Base-by-base conservation (phyloP, 768 basidiomycete species). In the Jaapia argillacea region DNA sequence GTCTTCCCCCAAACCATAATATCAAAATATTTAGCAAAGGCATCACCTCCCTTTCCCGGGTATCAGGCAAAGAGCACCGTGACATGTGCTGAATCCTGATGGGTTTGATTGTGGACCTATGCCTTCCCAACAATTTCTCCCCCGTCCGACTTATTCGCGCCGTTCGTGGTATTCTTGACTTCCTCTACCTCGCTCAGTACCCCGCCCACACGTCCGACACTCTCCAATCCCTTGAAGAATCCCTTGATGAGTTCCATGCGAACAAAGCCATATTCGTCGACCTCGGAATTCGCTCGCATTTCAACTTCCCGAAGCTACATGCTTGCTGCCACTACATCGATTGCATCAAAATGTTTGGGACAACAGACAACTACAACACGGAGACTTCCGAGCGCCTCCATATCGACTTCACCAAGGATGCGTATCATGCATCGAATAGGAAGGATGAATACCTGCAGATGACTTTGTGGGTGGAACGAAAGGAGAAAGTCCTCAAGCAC, bases 271-370 rank as follows among this genome's bases (percentile, higher is more conserved):
- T 64, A 2, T 67, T 71, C 42, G 39, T 67, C 24, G 49, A 55
- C n/a, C 48, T 64, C 3, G 60, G 58, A 1, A 55, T 63, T 16
- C 58, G 61, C 0, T 39, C 56, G 10, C 6, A 59, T 41, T 69
- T 68, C 51, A 67, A 70, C 37, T 53, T 72, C n/a, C 67, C 67
- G 0, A 73, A 73, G 47, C 47, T 72, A 1, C 69, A 71, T 44
- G 58, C 50, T 13, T 46, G 59, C 1, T 28, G 23, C 1, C 71
- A 72, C 45, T 71, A 68, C 46, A 10, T 47, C 2, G 7, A 45
- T 1, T 27, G 42, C 5, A 70, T 71, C 48, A 38, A 49, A 21
- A 36, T 43, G 3, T 51, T 54, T 27, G 70, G 71, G 2, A 55
- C 63, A 1, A 51, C 60, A 1, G 66, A 70, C 43, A 65, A 65